Evolutionary conservation across 2,329 filamentous ascomycete species (phyloP), one percentile per base, ranked within the genome.

Genomic region (Pestalotiopsis sp.): DNA sequence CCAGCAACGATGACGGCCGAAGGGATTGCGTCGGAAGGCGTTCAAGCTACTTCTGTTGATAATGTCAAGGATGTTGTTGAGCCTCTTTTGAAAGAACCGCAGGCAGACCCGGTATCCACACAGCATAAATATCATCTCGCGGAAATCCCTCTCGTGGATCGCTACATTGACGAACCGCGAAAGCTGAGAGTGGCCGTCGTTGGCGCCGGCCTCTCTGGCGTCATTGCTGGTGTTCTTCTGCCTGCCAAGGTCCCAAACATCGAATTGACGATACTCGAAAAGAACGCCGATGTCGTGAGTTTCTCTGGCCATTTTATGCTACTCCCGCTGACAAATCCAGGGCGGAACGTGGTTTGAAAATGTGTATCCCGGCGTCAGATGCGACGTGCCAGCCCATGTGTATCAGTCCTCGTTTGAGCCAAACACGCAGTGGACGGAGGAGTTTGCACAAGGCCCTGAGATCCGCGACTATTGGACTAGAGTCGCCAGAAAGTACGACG

Each of bases 401-500:
- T 93, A 93, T 73, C 91, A 93, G 74, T 87, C 87, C 7, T 89
- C 88, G 0, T 93, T 92, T 76, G 83, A 84, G 6, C 90, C 90
- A 0, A 93, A 93, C 68, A 87, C 85, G 0, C 83, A 92, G 71
- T 94, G 92, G 92, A 85, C 85, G 0, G 89, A 92, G 72, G 84
- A 90, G 69, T 93, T 92, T 73, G 87, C 91, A 0, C 87, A 88
- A 49, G 91, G 91, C 0, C 76, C 80, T 3, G 92, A 94, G 76
- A 93, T 94, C 69, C 80, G 84, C 6, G 84, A 87, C 17, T 94
- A 94, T 75, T 90, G 90, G 89, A 85, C 91, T 72, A 77, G 78
- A 0, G 77, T 92, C 3, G 90, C 91, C 0, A 81, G 81, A 7
- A 91, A 93, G 72, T 86, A 92, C 75, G 83, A 89, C 66, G 86